Evolutionary conservation across 192 early-diverging fungal species (phyloP), one percentile per base, ranked within the genome.

Genomic region (Gryganskiella cystojenkinii): DNA sequence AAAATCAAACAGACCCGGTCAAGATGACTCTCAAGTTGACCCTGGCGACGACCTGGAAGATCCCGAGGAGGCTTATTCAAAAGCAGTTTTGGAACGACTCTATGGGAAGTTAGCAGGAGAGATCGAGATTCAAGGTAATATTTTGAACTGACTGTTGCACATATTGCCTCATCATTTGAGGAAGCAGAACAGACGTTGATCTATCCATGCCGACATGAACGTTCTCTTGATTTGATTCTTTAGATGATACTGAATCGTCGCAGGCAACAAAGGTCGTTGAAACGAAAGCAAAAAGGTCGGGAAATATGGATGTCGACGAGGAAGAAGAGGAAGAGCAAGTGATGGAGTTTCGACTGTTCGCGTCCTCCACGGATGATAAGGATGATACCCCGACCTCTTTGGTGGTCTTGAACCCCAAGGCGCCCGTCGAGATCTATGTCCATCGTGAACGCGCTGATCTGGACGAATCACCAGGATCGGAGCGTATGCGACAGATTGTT

Each of bases 261-360:
- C n/a, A n/a, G n/a, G n/a, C 37, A 40, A 9, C 37, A 40, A 13
- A 5, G 13, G 46, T n/a, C 34, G 52, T 20, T 3, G 15, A 22
- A 20, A 30, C 17, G 56, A 37, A 4, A 42, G 28, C 8, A 24
- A 28, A 15, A 17, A 47, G 19, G 42, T 13, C 25, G 31, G 42
- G 34, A 27, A n/a, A n/a, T n/a, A n/a, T n/a, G n/a, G n/a, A n/a
- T 35, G 24, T 14, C 31, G 27, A 55, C 9, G 31, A 43, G 15
- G 52, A 37, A 4, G 51, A 68, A 13, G 47, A 58, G 25, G 62
- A 75, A 25, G 65, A 61, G 3, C 27, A 56, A 0, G 58, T 28
- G 20, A 67, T 78, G 66, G 66, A 78, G 37, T 78, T 78, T 33
- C 59, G 74, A 3, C 43, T 78, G 19, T 78, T 78, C 53, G 65